Evolutionary conservation across 345 rosid species (phyloP).

Genomic region (rapeseed (Brassica napus)): Da-Ae NC_063436.1:21225501-21226000

Average conservation of each 20-base stretch:
- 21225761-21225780: slow-evolving; percentile 99
- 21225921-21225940: slow-evolving; percentile 95
- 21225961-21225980: slow-evolving; percentile 95
- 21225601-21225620: slow-evolving; percentile 50
- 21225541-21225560: slow-evolving; percentile 85
- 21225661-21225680: slow-evolving; percentile 41
- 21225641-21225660: slow-evolving; percentile 40
- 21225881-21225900: not conserved
- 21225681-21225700: slow-evolving; percentile 49
- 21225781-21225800: slow-evolving; percentile 99
- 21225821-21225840: slow-evolving; percentile 73
- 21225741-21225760: slow-evolving; percentile 64
- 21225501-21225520: slow-evolving; percentile 58
- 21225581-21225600: slow-evolving; percentile 63
- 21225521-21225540: slow-evolving; percentile 52
- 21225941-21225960: slow-evolving; percentile 94
- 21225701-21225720: slow-evolving; percentile 59
- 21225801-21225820: slow-evolving; percentile 98
- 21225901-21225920: slow-evolving; percentile 64
- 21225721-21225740: slow-evolving; percentile 68
- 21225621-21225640: slow-evolving; percentile 39
- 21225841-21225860: not conserved
- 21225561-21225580: slow-evolving; percentile 66
- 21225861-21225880: not conserved
- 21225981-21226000: not conserved